Base-by-base conservation (phyloP, 2,329 filamentous ascomycete species). In the Ascochyta koolunga region DNA sequence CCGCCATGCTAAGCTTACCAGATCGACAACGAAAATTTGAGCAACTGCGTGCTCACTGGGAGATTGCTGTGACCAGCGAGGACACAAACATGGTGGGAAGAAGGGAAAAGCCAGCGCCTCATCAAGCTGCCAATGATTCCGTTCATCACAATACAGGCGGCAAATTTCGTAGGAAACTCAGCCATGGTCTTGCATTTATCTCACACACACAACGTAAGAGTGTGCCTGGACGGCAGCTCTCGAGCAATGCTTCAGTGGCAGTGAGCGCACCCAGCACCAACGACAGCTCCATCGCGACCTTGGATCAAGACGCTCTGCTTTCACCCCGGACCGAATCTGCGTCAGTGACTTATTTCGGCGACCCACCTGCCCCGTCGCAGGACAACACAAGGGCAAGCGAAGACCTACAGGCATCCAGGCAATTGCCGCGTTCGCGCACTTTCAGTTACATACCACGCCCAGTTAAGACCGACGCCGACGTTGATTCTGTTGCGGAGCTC, bases 1-100 rank as follows among this genome's bases (percentile, higher is more conserved):
- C 50, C 56, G 47, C 49, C 62, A 74, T 74, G 72, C 70, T 74
- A 45, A 74, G 56, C 19, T 66, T 68, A 58, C 61, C 67, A 65
- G 69, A 71, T 57, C 65, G 56, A 54, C 45, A 54, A 21, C 54
- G 63, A 16, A 72, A 50, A 47, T 74, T 73, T 48, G 62, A 70
- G 52, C 60, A 66, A 36, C 55, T 74, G 22, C 68, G 69, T 21
- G 69, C 72, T 59, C 65, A 52, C 22, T 74, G 70, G 71, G 70
- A 74, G 62, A 57, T 66, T 13, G 65, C 55, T 37, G 59, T 66
- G 44, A 33, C 48, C 21, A 18, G 35, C 39, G 54, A 52, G 41
- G 54, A 54, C 10, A 45, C 38, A 37, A 58, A 45, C 8, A 74
- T 73, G 70, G 61, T 62, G 24, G 65, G 66, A 45, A 66, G 65